Conservation (phyloP, 1,139 yeast species). For the Maudiozyma humilis region DNA sequence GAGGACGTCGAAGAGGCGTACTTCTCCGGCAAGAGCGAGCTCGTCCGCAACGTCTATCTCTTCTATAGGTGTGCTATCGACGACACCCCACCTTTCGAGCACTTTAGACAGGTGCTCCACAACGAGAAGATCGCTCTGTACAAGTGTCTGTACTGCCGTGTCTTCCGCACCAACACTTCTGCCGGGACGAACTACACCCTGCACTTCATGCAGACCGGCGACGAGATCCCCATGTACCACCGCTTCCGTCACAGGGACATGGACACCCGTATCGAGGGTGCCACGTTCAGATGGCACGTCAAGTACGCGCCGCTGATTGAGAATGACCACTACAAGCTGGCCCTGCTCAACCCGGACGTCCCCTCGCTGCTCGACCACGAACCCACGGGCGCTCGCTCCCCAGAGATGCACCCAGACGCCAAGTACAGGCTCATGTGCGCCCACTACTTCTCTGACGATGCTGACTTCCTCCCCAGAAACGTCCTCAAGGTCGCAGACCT, state of each 20-base stretch:
- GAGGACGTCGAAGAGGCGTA: neutral
- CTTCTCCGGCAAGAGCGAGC: too few species aligned
- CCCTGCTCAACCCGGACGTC: slow-evolving; percentile 6
- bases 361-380: slow-evolving; percentile 9
- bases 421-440: slow-evolving; percentile 6
- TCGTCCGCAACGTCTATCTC: too few species aligned
- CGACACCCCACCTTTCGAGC: slow-evolving; percentile 11
- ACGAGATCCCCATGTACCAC: slow-evolving; percentile 1
- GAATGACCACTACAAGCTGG: slow-evolving; percentile 11
- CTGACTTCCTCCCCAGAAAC: slow-evolving; percentile 9
- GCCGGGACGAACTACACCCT: slow-evolving; percentile 5
- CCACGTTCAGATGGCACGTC: slow-evolving; percentile 13
- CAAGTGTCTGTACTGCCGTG: slow-evolving; percentile 12
- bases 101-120: slow-evolving; percentile 5
- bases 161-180: slow-evolving; percentile 6
- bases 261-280: slow-evolving; percentile 7
- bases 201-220: neutral
- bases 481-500: slow-evolving; percentile 10
- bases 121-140: slow-evolving; percentile 6
- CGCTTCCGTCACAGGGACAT: slow-evolving; percentile 8
- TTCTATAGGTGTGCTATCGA: neutral
- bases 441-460: slow-evolving; percentile 10
- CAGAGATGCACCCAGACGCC: slow-evolving; percentile 6
- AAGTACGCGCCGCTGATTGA: slow-evolving; percentile 6
- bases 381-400: too few species aligned